These are phyloP conservation scores for Chloroidium sp. DNA, from an alignment of 163 green algal species.

Conservation along the genomic window DNA sequence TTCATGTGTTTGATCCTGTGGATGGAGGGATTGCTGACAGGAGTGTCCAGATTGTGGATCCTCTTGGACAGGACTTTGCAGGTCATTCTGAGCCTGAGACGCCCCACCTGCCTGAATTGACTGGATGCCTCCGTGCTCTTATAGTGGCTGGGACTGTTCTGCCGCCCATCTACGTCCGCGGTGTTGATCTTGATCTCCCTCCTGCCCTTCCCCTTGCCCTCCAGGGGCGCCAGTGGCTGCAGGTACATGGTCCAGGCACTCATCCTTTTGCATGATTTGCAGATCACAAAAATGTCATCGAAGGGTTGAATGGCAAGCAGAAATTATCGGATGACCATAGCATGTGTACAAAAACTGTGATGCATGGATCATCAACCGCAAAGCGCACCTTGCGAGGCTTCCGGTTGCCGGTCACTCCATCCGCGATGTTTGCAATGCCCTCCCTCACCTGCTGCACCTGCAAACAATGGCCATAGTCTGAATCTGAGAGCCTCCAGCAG, in stretches of 20 bases:
- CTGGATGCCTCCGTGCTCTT: conserved; percentile 27
- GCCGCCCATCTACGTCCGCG: conserved; percentile 3
- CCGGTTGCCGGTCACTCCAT: conserved; percentile 23
- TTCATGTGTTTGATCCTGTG: neutral
- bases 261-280: neutral
- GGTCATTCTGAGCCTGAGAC: too few species aligned
- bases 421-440: conserved; percentile 30
- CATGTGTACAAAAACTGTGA: too few species aligned
- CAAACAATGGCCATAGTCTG: neutral
- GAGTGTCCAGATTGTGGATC: neutral
- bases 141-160: conserved; percentile 22
- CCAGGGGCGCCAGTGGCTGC: neutral
- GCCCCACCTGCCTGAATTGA: conserved; percentile 14
- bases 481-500: neutral
- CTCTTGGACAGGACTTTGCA: neutral
- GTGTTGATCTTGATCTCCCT: conserved; percentile 1
- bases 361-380: neutral
- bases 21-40: neutral
- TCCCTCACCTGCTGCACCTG: conserved; percentile 33
- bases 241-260: neutral
- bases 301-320: too few species aligned
- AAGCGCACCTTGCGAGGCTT: conserved; percentile 16
- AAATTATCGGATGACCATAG: too few species aligned
- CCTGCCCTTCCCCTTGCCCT: conserved; percentile 10
- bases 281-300: too few species aligned